Evolutionary conservation across 2,329 filamentous ascomycete species (phyloP).

Genomic region (Parasarocladium wereldwijsianum): DNA sequence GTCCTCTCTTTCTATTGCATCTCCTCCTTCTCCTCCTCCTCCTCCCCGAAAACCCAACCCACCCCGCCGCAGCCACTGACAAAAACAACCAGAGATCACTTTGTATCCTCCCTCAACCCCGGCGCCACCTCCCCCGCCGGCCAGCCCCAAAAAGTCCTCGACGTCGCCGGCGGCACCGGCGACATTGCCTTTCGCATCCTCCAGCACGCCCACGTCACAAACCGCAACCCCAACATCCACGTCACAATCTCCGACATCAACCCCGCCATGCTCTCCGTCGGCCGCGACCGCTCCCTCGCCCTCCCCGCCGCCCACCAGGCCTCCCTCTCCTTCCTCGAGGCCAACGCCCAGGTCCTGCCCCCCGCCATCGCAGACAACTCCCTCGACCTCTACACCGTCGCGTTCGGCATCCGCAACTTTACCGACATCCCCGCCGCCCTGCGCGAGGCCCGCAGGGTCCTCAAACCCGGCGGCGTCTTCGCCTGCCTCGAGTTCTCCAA

Average conservation of each 20-base stretch:
- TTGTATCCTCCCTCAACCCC: conserved; percentile 81
- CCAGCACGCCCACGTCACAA: conserved; percentile 72
- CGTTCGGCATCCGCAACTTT: conserved; percentile 96
- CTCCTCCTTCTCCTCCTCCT: neutral
- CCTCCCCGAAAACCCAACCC: neutral
- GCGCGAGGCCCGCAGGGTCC: conserved; percentile 68
- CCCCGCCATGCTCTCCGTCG: conserved; percentile 82
- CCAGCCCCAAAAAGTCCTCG: conserved; percentile 60
- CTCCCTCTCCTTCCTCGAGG: conserved; percentile 64
- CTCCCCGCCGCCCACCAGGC: conserved; percentile 39
- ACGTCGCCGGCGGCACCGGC: conserved; percentile 91
- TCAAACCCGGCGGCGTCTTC: conserved; percentile 91
- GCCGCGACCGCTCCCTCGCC: conserved; percentile 57
- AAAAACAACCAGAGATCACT: conserved; percentile 54
- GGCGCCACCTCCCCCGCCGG: conserved; percentile 38
- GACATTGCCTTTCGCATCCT: conserved; percentile 97
- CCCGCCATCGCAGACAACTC: conserved; percentile 47
- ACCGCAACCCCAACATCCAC: conserved; percentile 56
- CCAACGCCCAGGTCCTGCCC: conserved; percentile 70
- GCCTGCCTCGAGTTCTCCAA: conserved; percentile 93
- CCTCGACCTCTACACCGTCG: conserved; percentile 94
- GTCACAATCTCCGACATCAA: conserved; percentile 97
- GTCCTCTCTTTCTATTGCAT: conserved; percentile 11
- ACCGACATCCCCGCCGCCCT: conserved; percentile 78
- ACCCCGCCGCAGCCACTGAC: neutral